Evolutionary conservation across 306 rosid species (phyloP).

Genomic region (Citrullus mucosospermus): DNA sequence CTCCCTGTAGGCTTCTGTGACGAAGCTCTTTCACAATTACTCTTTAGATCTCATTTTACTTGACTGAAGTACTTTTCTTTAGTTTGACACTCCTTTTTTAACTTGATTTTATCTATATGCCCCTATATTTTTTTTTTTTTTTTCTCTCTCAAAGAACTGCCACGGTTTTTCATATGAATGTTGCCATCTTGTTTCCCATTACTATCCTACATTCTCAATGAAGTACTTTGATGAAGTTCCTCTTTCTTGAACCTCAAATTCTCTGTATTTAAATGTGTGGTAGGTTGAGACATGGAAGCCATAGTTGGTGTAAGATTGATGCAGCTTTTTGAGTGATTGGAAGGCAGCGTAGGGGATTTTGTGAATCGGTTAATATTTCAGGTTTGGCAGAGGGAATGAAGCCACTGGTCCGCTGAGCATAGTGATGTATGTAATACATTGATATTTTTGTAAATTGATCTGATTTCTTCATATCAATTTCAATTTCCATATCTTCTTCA

Average conservation of each 20-base stretch:
- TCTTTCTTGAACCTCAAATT: neutral
- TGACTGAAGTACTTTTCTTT: neutral
- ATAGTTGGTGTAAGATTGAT: neutral
- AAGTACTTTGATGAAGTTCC: neutral
- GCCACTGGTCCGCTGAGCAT: slow-evolving; percentile 13
- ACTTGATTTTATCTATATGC: neutral
- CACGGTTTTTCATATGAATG: neutral
- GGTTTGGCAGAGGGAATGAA: slow-evolving; percentile 14
- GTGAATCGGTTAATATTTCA: neutral
- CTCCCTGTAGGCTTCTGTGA: too few species aligned
- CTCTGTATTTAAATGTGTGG: neutral
- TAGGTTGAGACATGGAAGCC: slow-evolving; percentile 4
- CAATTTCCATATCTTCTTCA: neutral
- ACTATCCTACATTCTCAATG: neutral
- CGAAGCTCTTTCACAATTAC: too few species aligned
- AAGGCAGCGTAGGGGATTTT: neutral
- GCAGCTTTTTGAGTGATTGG: neutral
- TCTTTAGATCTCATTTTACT: neutral
- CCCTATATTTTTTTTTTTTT: neutral
- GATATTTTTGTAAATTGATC: slow-evolving; percentile 6
- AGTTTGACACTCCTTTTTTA: too few species aligned
- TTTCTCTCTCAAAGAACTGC: neutral
- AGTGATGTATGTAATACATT: slow-evolving; percentile 9
- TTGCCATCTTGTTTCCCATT: neutral
- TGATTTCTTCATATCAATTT: slow-evolving; percentile 3